Evolutionary conservation across 768 basidiomycete species (phyloP).

Genomic region (Nevesoporus exiguus): DNA sequence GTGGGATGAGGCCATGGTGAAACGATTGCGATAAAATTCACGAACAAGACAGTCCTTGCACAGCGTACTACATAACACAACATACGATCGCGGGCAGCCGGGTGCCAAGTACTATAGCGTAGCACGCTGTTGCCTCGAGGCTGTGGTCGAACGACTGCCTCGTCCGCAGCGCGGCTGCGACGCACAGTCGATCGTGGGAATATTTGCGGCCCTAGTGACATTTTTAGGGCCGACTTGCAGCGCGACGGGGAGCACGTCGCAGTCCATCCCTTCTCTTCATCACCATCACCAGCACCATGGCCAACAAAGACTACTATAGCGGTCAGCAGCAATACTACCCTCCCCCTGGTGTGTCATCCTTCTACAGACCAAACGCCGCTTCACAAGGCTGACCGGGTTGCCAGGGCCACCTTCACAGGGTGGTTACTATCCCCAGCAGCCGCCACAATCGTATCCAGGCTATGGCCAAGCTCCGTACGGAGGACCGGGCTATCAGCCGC

Average conservation of each 20-base stretch:
- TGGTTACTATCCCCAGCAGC: slow-evolving; percentile 73
- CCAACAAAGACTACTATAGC: slow-evolving; percentile 72
- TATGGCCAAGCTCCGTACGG: slow-evolving; percentile 32
- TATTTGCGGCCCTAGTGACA: slow-evolving; percentile 7
- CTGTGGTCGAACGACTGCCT: slow-evolving; percentile 5
- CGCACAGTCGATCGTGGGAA: slow-evolving; percentile 19
- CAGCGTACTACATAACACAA: slow-evolving; percentile 8
- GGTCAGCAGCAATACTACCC: slow-evolving; percentile 54
- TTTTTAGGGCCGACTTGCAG: slow-evolving; percentile 22
- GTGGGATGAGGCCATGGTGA: slow-evolving; percentile 1
- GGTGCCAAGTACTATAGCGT: too few relatives aligned
- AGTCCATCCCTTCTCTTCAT: slow-evolving; percentile 14
- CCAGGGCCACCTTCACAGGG: slow-evolving; percentile 52
- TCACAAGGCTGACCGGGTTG: slow-evolving; percentile 36
- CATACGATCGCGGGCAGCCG: neutral
- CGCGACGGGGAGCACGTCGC: slow-evolving; percentile 11
- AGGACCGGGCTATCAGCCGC: slow-evolving; percentile 44
- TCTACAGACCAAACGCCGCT: neutral
- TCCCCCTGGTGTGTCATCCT: slow-evolving; percentile 42
- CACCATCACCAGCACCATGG: slow-evolving; percentile 42
- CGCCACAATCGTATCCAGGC: slow-evolving; percentile 63
- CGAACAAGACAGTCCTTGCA: neutral
- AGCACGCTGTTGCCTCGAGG: slow-evolving; percentile 23
- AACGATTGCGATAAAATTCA: neutral
- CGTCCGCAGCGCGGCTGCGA: neutral